phyloP scores from a whole-genome alignment of 257 asterid genomes.

The Vinca minor region DNA sequence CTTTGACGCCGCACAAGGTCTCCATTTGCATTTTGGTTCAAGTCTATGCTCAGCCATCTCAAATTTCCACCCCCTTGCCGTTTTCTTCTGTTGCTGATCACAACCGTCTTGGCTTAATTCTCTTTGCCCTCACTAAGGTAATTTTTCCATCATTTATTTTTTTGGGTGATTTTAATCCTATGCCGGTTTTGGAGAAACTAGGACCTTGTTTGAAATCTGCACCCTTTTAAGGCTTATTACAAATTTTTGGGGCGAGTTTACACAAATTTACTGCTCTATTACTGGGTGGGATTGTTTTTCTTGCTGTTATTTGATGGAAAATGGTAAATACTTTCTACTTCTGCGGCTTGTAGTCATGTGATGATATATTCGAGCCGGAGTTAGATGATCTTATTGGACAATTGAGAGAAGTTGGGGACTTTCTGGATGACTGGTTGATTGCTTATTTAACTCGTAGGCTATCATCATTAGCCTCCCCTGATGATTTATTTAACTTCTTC shows the following conservation, averaged over 20 bases:
- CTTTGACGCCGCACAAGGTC: conserved; percentile 80
- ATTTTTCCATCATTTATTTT: neutral
- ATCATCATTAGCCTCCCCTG: conserved; percentile 59
- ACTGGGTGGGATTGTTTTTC: neutral
- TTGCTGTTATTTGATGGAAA: neutral
- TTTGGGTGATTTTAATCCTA: neutral
- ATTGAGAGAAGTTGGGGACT: conserved; percentile 54
- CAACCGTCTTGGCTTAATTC: conserved; percentile 68
- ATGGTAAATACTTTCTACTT: neutral
- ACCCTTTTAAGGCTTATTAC: neutral
- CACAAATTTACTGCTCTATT: neutral
- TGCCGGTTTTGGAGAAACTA: neutral
- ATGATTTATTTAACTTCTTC: conserved; percentile 80
- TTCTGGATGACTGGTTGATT: conserved; percentile 60
- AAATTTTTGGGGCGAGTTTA: neutral
- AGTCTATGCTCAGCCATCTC: conserved; percentile 77
- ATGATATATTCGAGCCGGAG: conserved; percentile 70
- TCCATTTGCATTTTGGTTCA: conserved; percentile 68
- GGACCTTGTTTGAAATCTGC: neutral
- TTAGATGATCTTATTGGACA: conserved; percentile 54
- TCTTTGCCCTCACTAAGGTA: conserved; percentile 73
- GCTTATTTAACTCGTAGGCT: conserved; percentile 54
- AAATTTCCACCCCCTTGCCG: conserved; percentile 64
- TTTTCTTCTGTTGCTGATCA: conserved; percentile 83
- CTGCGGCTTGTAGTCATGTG: conserved; percentile 44